These are phyloP conservation scores for Hyaloscypha finlandica DNA, from an alignment of 495 filamentous ascomycete species.

Conservation along the genomic window DNA sequence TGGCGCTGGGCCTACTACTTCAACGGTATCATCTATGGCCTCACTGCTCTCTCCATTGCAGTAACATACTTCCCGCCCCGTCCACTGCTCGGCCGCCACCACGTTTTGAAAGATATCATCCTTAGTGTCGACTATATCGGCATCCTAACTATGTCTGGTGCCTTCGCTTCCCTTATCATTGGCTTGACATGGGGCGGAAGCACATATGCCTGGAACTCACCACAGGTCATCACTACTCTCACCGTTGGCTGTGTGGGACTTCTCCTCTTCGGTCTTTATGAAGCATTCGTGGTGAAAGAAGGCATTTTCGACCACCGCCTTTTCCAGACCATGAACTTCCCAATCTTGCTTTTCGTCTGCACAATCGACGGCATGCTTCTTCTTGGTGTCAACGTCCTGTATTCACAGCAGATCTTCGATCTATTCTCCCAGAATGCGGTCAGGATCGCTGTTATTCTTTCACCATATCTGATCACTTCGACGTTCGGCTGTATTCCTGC, in stretches of 20 bases:
- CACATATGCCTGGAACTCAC: constrained; percentile 59
- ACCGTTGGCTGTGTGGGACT: constrained; percentile 48
- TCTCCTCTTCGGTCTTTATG: constrained; percentile 53
- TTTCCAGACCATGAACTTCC: constrained; percentile 25
- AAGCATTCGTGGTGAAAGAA: constrained; percentile 34
- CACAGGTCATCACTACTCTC: constrained; percentile 62
- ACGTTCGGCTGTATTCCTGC: constrained; percentile 25
- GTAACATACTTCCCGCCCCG: constrained; percentile 23
- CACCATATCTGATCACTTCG: constrained; percentile 21
- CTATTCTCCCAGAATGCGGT: constrained; percentile 24
- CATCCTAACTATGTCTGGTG: constrained; percentile 21
- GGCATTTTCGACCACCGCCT: constrained; percentile 25
- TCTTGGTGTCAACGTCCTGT: constrained; percentile 27
- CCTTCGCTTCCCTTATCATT: constrained; percentile 22
- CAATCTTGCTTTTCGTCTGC: constrained; percentile 24
- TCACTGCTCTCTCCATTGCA: constrained; percentile 16
- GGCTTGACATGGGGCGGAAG: constrained; percentile 58
- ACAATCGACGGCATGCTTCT: constrained; percentile 27
- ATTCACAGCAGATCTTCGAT: constrained; percentile 24
- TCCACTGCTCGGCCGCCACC: constrained; percentile 22
- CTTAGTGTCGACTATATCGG: constrained; percentile 19
- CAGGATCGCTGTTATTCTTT: constrained; percentile 23
- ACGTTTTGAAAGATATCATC: constrained; percentile 5
- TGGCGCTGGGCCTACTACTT: constrained; percentile 29
- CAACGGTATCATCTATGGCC: constrained; percentile 23